phyloP scores from a whole-genome alignment of 257 asterid species.

The Primulina huaijiensis region DNA sequence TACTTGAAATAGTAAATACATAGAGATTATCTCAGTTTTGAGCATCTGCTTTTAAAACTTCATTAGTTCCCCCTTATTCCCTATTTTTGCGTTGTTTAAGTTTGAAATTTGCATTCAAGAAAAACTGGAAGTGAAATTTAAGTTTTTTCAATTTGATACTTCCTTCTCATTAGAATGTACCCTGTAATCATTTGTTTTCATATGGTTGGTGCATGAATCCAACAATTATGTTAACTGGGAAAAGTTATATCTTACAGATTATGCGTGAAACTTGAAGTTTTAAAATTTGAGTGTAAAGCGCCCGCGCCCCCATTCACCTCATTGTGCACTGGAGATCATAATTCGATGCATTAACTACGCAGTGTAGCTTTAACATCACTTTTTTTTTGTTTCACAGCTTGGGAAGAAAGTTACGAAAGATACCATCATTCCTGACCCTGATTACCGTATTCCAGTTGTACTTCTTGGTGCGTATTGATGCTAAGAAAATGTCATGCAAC shows the following conservation, averaged over 20 bases:
- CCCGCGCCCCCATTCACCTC: not conserved
- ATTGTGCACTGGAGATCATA: not conserved
- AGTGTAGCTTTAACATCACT: slow-evolving; percentile 3
- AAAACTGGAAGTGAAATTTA: not conserved
- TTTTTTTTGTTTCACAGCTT: slow-evolving; percentile 43
- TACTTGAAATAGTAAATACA: not conserved
- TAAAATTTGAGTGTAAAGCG: not conserved
- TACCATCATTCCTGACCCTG: slow-evolving; percentile 77
- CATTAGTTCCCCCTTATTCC: not conserved
- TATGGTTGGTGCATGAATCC: not conserved
- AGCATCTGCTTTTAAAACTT: not conserved
- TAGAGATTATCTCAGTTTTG: not conserved
- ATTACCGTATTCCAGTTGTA: slow-evolving; percentile 76
- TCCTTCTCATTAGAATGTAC: not conserved
- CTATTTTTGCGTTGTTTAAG: not conserved
- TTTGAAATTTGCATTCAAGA: not conserved
- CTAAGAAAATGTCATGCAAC: not conserved
- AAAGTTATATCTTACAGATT: not conserved
- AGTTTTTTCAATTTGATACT: not conserved
- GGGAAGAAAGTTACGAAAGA: slow-evolving; percentile 62
- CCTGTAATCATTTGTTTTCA: not conserved
- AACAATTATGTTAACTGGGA: not conserved
- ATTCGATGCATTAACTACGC: not conserved
- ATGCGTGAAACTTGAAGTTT: not conserved
- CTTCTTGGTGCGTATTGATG: slow-evolving; percentile 55